Conservation (phyloP, 495 filamentous ascomycete species). For the Tuber melanosporum region DNA sequence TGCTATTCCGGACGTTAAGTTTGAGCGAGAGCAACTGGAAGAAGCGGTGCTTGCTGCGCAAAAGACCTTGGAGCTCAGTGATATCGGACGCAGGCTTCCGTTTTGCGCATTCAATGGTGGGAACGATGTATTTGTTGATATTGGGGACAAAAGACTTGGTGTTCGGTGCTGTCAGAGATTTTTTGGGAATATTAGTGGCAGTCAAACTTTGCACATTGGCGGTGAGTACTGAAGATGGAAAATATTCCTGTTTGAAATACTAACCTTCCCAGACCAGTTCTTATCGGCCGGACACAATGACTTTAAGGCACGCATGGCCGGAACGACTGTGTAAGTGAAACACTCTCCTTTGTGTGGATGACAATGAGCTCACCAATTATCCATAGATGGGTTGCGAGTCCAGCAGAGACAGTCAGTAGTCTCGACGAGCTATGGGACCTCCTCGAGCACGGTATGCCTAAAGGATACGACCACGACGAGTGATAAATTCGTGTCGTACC, state of each 20-base stretch:
- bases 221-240: background rate
- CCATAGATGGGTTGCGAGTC: slow-evolving; percentile 86
- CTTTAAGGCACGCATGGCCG: slow-evolving; percentile 73
- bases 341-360: background rate
- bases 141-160: slow-evolving; percentile 95
- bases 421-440: slow-evolving; percentile 69
- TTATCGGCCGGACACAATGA: slow-evolving; percentile 92
- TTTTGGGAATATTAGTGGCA: slow-evolving; percentile 64
- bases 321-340: slow-evolving; percentile 50
- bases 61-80: slow-evolving; percentile 77
- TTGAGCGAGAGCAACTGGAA: slow-evolving; percentile 82
- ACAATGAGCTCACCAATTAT: slow-evolving; percentile 58
- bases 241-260: slow-evolving; percentile 50
- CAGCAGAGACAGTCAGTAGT: slow-evolving; percentile 77
- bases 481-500: background rate
- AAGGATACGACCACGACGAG: background rate
- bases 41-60: slow-evolving; percentile 93
- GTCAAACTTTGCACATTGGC: slow-evolving; percentile 44
- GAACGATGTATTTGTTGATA: slow-evolving; percentile 96
- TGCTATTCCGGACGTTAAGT: slow-evolving; percentile 51
- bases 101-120: slow-evolving; percentile 99
- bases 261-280: slow-evolving; percentile 81
- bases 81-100: slow-evolving; percentile 62
- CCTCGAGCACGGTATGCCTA: slow-evolving; percentile 36
- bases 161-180: slow-evolving; percentile 88